These are phyloP conservation scores for Fagus sylvatica DNA, from an alignment of 306 rosid species.

Conservation along the genomic window DNA sequence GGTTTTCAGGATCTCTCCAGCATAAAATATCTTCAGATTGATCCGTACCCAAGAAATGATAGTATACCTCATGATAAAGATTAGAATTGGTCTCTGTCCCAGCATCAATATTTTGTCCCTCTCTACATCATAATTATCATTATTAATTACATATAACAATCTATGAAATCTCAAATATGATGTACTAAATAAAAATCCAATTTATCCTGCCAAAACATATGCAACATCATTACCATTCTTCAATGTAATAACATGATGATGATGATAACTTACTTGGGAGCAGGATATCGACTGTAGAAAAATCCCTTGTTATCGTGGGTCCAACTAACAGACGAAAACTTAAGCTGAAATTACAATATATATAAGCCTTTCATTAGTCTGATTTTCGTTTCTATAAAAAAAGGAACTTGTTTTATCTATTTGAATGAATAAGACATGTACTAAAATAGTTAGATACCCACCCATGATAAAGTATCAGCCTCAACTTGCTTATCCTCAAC, in stretches of 20 bases:
- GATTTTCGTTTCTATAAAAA: not conserved
- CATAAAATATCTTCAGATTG: conserved; percentile 84
- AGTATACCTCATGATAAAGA: conserved; percentile 74
- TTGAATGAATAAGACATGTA: not conserved
- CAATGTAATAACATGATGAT: conserved; percentile 2
- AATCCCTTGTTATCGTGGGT: conserved; percentile 85
- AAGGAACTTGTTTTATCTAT: not conserved
- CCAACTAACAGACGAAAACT: conserved; percentile 82
- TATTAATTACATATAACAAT: conserved; percentile 15
- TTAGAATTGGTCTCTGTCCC: conserved; percentile 86
- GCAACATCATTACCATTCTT: not conserved
- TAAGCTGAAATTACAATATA: conserved; percentile 58
- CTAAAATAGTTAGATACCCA: conserved; percentile 30
- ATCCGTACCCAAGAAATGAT: conserved; percentile 81
- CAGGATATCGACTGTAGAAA: conserved; percentile 88
- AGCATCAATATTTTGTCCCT: conserved; percentile 63
- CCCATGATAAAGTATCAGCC: conserved; percentile 79
- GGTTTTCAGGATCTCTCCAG: conserved; percentile 83
- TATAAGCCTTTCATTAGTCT: not conserved
- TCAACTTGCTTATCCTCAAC: conserved; percentile 51
- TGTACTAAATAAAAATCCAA: not conserved
- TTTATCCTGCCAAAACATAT: not conserved
- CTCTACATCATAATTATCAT: conserved; percentile 44
- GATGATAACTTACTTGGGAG: conserved; percentile 63
- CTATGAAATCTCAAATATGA: conserved; percentile 12